Base-by-base conservation (phyloP, 305 asterid species). In the Rubia peregrina region DNA sequence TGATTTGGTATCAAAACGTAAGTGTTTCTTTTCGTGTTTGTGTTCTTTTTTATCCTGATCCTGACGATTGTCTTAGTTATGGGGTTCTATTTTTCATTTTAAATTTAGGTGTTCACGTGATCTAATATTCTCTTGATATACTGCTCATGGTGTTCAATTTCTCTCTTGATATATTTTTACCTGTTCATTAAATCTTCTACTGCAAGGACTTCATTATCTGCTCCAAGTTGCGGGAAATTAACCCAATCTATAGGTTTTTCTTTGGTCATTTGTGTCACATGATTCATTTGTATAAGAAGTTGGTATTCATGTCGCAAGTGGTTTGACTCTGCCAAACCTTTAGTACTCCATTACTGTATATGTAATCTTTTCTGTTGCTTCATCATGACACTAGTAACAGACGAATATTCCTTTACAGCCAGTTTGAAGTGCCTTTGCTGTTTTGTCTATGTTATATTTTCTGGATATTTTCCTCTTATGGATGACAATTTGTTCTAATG, bases 1-100 rank as follows among this genome's bases (percentile, higher is more conserved):
- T 75, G 97, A 90, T 81, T 71, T 91, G 13, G 74, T 94, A 78
- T 91, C 98, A 71, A 83, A 84, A 78, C 53, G 99, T 91, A 89
- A 70, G 91, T 69, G 53, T 12, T 9, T 5, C 42, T 68, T 51
- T 9, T 11, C 66, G 67, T 51, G 73, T 43, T 59, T 41, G 65
- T 56, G 26, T 63, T 59, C 12, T 43, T 9, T 0, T 43, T 36
- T 33, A 51, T 24, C 36, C 21, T 62, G 67, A 4, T 55, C 16
- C 56, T 42, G 19, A 70, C 14, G 40, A 24, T 33, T 63, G 59
- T 65, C 22, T 44, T 67, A 43, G 12, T 44, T 48, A 42, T n/a
- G 43, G 51, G 41, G 26, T 26, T 40, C 51, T 41, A n/a, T 26
- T 61, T 53, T 4, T 2, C 63, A 43, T 68, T 59, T 21, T 21